Conservation (phyloP, 108 stramenopile genomes). For the Bacterosira constricta region DNA sequence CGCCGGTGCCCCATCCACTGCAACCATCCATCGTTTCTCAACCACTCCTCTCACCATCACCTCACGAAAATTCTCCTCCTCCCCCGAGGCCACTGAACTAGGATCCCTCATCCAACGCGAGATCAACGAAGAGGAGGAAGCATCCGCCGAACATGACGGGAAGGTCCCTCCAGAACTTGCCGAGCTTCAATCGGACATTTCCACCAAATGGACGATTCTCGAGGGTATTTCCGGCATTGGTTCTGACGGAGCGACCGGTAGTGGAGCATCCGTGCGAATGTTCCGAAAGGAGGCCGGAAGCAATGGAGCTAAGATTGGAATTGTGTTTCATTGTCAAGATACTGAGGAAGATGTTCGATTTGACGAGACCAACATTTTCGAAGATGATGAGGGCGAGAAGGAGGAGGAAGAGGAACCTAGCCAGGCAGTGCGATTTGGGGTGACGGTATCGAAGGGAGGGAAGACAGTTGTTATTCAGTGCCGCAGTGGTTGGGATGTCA, state of each 20-base stretch:
- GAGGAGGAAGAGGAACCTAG: constrained; percentile 60
- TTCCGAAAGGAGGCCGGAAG: constrained; percentile 38
- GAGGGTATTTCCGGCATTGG: constrained; percentile 44
- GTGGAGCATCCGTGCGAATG: constrained; percentile 31
- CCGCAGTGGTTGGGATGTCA: constrained; percentile 42
- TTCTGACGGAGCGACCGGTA: constrained; percentile 12
- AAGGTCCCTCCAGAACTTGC: constrained; percentile 35
- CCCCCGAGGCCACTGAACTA: constrained; percentile 6
- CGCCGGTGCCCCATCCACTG: not conserved
- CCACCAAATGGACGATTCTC: constrained; percentile 42
- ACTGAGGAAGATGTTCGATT: constrained; percentile 47
- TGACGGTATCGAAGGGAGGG: constrained; percentile 74
- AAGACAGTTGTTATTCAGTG: constrained; percentile 69
- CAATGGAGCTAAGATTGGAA: constrained; percentile 56
- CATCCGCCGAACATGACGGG: constrained; percentile 7
- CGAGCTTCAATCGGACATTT: constrained; percentile 32
- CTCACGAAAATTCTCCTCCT: not conserved
- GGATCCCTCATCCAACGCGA: constrained; percentile 47
- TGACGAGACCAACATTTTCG: constrained; percentile 39
- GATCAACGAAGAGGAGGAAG: constrained; percentile 46
- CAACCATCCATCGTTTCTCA: not conserved
- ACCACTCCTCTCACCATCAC: not conserved
- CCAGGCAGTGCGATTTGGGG: constrained; percentile 64
- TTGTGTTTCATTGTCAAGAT: constrained; percentile 86
- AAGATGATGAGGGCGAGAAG: constrained; percentile 35